Evolutionary conservation across 805 yeast species (phyloP).

Genomic region (Ogataea nitratoaversa): DNA sequence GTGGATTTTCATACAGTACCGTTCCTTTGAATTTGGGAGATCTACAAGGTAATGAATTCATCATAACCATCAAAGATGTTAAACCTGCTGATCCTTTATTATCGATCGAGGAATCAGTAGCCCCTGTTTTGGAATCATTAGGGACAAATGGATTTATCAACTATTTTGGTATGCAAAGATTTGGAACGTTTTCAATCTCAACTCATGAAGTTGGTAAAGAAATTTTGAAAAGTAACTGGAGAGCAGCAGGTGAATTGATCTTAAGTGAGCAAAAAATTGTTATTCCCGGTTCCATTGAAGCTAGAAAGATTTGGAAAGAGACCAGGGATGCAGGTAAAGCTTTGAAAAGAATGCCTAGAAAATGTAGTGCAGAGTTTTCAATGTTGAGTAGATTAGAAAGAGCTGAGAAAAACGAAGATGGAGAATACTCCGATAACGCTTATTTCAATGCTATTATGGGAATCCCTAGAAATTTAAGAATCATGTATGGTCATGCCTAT

Average conservation of each 20-base stretch:
- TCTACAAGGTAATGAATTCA: conserved; percentile 82
- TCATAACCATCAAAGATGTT: conserved; percentile 78
- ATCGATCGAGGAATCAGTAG: conserved; percentile 43
- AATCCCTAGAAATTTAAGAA: conserved; percentile 85
- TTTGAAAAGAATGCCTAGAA: conserved; percentile 74
- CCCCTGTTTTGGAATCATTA: conserved; percentile 53
- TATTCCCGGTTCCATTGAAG: conserved; percentile 76
- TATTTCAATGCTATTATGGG: conserved; percentile 79
- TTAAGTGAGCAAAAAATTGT: conserved; percentile 83
- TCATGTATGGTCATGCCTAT: conserved; percentile 97
- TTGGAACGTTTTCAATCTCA: conserved; percentile 92
- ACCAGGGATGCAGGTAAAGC: conserved; percentile 65
- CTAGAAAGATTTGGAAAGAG: conserved; percentile 77
- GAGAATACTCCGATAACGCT: conserved; percentile 45
- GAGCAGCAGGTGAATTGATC: conserved; percentile 71
- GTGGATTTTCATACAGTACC: conserved; percentile 70
- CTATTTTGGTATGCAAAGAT: conserved; percentile 97
- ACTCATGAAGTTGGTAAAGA: conserved; percentile 82
- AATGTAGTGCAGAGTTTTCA: conserved; percentile 80
- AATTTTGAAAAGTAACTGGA: conserved; percentile 71
- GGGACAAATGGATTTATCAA: conserved; percentile 77
- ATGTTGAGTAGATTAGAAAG: conserved; percentile 58
- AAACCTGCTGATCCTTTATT: conserved; percentile 31
- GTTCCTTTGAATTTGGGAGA: conserved; percentile 71
- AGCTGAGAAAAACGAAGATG: conserved; percentile 43